Conservation (phyloP, 2,329 filamentous ascomycete species). For the Exophiala mesophila region DNA sequence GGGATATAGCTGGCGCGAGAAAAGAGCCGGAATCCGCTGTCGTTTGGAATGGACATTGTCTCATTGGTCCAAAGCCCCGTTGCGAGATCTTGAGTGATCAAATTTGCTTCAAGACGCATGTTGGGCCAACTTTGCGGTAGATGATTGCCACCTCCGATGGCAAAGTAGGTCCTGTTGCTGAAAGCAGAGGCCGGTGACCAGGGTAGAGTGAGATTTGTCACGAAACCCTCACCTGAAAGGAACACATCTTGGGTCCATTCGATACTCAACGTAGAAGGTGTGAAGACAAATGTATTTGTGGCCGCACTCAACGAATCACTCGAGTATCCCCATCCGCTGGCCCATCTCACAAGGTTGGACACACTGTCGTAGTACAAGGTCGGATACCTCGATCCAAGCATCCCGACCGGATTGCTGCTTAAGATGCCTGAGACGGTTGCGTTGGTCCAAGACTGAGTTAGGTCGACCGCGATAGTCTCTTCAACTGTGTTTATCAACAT, state of each 20-base stretch:
- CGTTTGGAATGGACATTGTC: slow-evolving; percentile 8
- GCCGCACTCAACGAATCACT: no score
- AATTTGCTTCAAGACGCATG: slow-evolving; percentile 12
- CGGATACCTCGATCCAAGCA: slow-evolving; percentile 9
- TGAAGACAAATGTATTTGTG: slow-evolving; percentile 10
- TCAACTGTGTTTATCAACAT: slow-evolving; percentile 6
- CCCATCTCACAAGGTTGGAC: slow-evolving; percentile 9
- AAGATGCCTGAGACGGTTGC: slow-evolving; percentile 2
- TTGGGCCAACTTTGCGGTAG: slow-evolving; percentile 1
- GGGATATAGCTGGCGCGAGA: slow-evolving; percentile 8
- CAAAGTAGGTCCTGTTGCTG: slow-evolving; percentile 14
- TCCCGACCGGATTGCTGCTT: slow-evolving; percentile 5
- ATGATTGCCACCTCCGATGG: slow-evolving; percentile 10
- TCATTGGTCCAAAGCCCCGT: slow-evolving; percentile 13
- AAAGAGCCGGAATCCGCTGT: slow-evolving; percentile 10
- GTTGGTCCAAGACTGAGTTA: slow-evolving; percentile 18
- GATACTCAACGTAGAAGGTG: neutral
- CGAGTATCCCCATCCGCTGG: slow-evolving; percentile 17
- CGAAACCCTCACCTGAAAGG: slow-evolving; percentile 6
- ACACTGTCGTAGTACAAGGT: slow-evolving; percentile 13
- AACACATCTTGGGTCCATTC: slow-evolving; percentile 8
- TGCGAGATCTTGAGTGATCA: slow-evolving; percentile 13
- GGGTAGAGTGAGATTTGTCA: slow-evolving; percentile 3
- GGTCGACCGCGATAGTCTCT: slow-evolving; percentile 10
- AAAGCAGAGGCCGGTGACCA: slow-evolving; percentile 11